These are phyloP conservation scores for Alternaria burnsii DNA, from an alignment of 2,329 filamentous ascomycete genomes.

Conservation along the genomic window DNA sequence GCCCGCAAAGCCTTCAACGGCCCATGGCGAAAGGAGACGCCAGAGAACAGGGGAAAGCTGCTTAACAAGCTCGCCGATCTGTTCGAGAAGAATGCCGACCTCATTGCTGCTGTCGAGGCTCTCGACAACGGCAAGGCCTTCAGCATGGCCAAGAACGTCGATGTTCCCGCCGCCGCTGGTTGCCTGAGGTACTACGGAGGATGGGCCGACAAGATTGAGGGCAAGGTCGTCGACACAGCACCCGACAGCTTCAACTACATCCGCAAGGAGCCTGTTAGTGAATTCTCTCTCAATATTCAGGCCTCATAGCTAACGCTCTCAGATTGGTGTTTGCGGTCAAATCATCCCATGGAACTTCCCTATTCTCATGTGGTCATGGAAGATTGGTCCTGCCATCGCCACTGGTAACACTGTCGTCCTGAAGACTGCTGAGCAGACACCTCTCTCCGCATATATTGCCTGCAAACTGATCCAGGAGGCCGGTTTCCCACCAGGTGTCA, in stretches of 20 bases:
- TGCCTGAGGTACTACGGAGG: slow-evolving; percentile 87
- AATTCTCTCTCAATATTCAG: neutral
- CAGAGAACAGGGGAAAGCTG: slow-evolving; percentile 73
- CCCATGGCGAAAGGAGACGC: slow-evolving; percentile 72
- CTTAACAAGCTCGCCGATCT: slow-evolving; percentile 82
- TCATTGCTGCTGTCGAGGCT: slow-evolving; percentile 82
- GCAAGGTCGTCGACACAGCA: slow-evolving; percentile 83
- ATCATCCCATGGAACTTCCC: slow-evolving; percentile 94
- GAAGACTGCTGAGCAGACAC: slow-evolving; percentile 81
- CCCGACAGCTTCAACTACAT: slow-evolving; percentile 86
- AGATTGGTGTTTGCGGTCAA: slow-evolving; percentile 81
- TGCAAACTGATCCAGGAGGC: slow-evolving; percentile 74
- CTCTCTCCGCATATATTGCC: slow-evolving; percentile 72
- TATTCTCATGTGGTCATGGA: slow-evolving; percentile 82
- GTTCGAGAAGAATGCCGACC: slow-evolving; percentile 77
- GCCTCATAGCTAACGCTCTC: slow-evolving; percentile 26
- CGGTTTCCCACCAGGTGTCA: slow-evolving; percentile 79
- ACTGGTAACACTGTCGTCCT: slow-evolving; percentile 76
- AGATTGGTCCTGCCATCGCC: slow-evolving; percentile 77
- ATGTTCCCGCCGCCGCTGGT: slow-evolving; percentile 72
- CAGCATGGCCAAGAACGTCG: slow-evolving; percentile 73
- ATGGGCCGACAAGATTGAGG: slow-evolving; percentile 91
- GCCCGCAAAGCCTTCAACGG: slow-evolving; percentile 87
- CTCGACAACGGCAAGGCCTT: slow-evolving; percentile 89
- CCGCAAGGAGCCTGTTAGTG: slow-evolving; percentile 72